Base-by-base conservation (phyloP, 2,329 filamentous ascomycete species). In the Aspergillus fijiensis region DNA sequence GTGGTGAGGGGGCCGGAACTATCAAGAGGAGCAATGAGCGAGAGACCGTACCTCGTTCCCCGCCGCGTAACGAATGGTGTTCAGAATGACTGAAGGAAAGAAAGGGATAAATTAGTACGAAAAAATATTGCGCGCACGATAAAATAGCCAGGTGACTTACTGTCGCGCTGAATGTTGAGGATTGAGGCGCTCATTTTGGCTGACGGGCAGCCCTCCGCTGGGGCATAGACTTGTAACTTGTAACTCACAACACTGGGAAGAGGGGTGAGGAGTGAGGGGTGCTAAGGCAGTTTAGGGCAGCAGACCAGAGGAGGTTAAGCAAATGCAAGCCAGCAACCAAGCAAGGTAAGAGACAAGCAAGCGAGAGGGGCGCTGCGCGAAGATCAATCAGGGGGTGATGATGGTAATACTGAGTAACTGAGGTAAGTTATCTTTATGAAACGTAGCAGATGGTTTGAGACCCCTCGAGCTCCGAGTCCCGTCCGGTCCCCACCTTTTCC, bases 101-200 rank as follows among this genome's bases (percentile, higher is more conserved):
- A 10, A 5, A 25, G 16, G 16, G 16, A 45, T 6, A 16, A 19
- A 25, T 52, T 11, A 58, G 39, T 52, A 21, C 2, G 3, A n/a
- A 16, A 16, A 16, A 6, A 10, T 6, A 25, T 4, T 10, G 29
- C 16, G 6, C 29, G 5, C 11, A 35, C 23, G 4, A 7, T 27
- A 9, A 16, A 21, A 49, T 25, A 1, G 33, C 19, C 10, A 48
- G 29, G 58, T 4, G 56, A 70, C 85, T 76, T 78, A 91, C 89
- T 82, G 66, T 91, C 87, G 70, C 88, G 89, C 82, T 96, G 92
- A 72, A 92, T 87, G 73, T 92, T 87, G 72, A 96, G 89, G 70
- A 93, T 86, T 66, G 92, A 96, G 77, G 89, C 82, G 70, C 87
- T 89, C 92, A 96, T 96, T 70, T 77, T 87, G 82, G 77, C 75